A percentile compares a stretch with the other conserved stretches of the same genome.
These are phyloP conservation scores for Fusarium miscanthi DNA, from an alignment of 2,329 filamentous ascomycete genomes.

Conservation along the genomic window DNA sequence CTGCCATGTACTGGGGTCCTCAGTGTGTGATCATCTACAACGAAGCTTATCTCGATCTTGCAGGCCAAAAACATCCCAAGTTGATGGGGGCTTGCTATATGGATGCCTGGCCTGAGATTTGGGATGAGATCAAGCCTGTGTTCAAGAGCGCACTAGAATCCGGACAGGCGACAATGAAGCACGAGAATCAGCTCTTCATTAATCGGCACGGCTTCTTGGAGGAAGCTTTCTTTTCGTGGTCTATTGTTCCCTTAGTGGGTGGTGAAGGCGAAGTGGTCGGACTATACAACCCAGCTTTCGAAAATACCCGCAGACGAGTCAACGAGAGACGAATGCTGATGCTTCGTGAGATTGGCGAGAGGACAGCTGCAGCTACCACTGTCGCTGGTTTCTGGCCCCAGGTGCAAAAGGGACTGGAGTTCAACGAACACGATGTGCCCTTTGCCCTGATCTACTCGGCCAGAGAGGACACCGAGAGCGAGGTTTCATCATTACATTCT, in stretches of 20 bases:
- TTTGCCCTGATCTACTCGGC: conserved; percentile 83
- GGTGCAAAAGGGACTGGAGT: conserved; percentile 75
- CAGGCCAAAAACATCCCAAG: conserved; percentile 79
- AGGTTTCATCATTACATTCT: conserved; percentile 77
- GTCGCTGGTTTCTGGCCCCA: conserved; percentile 79
- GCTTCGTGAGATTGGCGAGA: conserved; percentile 80
- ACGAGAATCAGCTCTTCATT: conserved; percentile 82
- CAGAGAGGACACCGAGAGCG: conserved; percentile 75
- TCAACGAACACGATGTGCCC: conserved; percentile 80
- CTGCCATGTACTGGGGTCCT: conserved; percentile 82
- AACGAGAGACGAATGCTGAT: conserved; percentile 84
- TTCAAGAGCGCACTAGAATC: conserved; percentile 75
- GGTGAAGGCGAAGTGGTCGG: conserved; percentile 79
- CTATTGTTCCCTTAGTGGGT: conserved; percentile 80
- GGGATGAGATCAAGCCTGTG: conserved; percentile 74
- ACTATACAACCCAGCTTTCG: conserved; percentile 83
- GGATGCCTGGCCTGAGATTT: conserved; percentile 79
- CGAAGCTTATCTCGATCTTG: conserved; percentile 76
- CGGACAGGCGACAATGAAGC: conserved; percentile 85
- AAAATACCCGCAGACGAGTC: conserved; percentile 82
- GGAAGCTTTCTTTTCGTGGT: conserved; percentile 87
- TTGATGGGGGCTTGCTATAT: conserved; percentile 80
- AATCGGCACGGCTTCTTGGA: conserved; percentile 76
- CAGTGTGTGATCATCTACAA: conserved; percentile 78
- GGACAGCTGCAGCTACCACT: conserved; percentile 76